These are phyloP conservation scores for Aspergillus neoniger DNA, from an alignment of 2,329 filamentous ascomycete genomes.

Conservation along the genomic window DNA sequence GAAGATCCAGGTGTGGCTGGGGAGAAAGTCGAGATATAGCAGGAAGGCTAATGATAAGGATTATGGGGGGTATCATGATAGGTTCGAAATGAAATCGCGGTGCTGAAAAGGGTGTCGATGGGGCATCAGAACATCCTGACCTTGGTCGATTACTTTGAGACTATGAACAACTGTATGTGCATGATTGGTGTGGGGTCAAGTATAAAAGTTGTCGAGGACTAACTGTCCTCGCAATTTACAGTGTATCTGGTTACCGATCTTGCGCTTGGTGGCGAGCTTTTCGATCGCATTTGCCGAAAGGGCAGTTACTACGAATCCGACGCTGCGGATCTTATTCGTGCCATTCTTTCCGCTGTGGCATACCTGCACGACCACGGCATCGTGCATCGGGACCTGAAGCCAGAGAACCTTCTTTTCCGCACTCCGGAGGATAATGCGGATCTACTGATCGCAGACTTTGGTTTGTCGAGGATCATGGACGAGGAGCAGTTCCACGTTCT, in stretches of 20 bases:
- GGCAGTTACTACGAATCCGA: slow-evolving; percentile 98
- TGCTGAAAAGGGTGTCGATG: slow-evolving; percentile 97
- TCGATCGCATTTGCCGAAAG: slow-evolving; percentile 98
- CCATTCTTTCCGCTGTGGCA: slow-evolving; percentile 93
- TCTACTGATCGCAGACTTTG: slow-evolving; percentile 95
- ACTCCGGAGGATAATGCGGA: slow-evolving; percentile 98
- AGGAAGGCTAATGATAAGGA: slow-evolving; percentile 14
- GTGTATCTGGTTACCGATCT: slow-evolving; percentile 97
- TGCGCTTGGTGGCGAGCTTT: slow-evolving; percentile 91
- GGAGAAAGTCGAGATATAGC: slow-evolving; percentile 4
- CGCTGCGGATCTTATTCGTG: slow-evolving; percentile 90
- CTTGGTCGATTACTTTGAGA: slow-evolving; percentile 98
- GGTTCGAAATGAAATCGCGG: slow-evolving; percentile 97
- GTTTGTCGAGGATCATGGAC: slow-evolving; percentile 95
- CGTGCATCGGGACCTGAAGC: slow-evolving; percentile 95
- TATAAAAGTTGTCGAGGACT: slow-evolving; percentile 9
- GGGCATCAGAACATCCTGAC: slow-evolving; percentile 98
- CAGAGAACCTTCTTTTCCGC: slow-evolving; percentile 93
- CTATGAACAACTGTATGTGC: slow-evolving; percentile 85
- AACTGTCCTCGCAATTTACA: slow-evolving; percentile 31
- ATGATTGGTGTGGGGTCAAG: background rate
- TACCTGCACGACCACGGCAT: slow-evolving; percentile 99
- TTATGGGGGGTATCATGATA: slow-evolving; percentile 39
- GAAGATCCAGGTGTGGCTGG: background rate
- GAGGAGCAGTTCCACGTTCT: slow-evolving; percentile 97